phyloP scores from a whole-genome alignment of 78 protist species.

The Neovahlkampfia damariscottae region DNA sequence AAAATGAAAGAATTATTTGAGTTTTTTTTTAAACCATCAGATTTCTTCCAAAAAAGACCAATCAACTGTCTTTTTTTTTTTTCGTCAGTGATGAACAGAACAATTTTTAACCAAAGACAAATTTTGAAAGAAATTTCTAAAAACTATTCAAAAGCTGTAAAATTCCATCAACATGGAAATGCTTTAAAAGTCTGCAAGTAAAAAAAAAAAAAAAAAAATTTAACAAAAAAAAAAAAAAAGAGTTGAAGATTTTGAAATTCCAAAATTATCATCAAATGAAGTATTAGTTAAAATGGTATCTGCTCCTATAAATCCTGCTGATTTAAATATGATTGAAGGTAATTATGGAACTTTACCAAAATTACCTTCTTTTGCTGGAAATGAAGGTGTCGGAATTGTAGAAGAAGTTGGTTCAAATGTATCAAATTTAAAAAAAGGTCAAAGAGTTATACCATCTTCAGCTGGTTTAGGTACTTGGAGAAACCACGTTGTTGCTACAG shows the following conservation, averaged over 20 bases:
- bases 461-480: conserved; percentile 10
- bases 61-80: no score
- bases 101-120: no score
- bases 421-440: conserved; percentile 30
- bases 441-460: conserved; percentile 45
- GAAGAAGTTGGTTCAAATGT: conserved; percentile 53
- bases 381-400: conserved; percentile 65
- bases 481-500: neutral
- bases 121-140: no score
- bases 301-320: conserved; percentile 83
- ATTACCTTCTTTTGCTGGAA: conserved; percentile 75
- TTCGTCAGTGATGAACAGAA: no score
- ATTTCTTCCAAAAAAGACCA: no score
- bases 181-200: neutral
- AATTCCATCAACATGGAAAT: neutral
- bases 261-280: neutral
- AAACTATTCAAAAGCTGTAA: no score
- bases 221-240: neutral
- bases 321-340: conserved; percentile 69
- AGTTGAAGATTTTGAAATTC: neutral
- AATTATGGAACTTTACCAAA: conserved; percentile 48
- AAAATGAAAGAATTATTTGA: no score
- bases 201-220: neutral
- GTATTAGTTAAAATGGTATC: conserved; percentile 55
- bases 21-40: no score